Evolutionary conservation across 192 early-diverging fungal species (phyloP).

Genomic region (Dissophora ornata): DNA sequence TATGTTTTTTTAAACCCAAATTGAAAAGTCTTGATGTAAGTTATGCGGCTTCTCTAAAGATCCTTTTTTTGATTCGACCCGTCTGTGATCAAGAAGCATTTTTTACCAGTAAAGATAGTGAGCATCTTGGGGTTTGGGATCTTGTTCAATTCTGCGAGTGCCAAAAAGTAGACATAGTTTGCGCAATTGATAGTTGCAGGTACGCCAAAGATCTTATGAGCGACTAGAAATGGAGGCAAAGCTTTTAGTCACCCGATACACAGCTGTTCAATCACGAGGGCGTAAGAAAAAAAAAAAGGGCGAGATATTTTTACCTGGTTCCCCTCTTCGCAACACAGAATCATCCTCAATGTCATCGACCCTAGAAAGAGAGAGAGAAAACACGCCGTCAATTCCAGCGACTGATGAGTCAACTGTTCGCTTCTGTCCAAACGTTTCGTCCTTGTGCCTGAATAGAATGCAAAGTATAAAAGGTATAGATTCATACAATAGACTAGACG

Average conservation of each 20-base stretch:
- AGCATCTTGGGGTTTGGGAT: conserved; percentile 77
- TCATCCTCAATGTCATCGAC: conserved; percentile 98
- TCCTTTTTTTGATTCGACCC: too few relatives aligned
- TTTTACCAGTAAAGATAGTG: conserved; percentile 81
- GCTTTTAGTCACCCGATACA: too few relatives aligned
- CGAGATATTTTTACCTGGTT: conserved; percentile 64
- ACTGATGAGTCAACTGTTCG: too few relatives aligned
- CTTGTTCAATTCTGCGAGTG: conserved; percentile 77
- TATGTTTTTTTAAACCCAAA: too few relatives aligned
- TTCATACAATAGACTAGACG: conserved; percentile 89
- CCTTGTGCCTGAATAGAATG: too few relatives aligned
- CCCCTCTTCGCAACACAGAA: conserved; percentile 87
- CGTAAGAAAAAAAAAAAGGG: too few relatives aligned
- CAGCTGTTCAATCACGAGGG: background rate
- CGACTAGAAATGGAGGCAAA: conserved; percentile 61
- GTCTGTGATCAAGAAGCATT: background rate
- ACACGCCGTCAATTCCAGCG: background rate
- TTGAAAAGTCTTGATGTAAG: conserved; percentile 5
- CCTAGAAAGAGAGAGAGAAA: conserved; percentile 42
- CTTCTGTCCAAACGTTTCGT: too few relatives aligned
- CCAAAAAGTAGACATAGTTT: conserved; percentile 97
- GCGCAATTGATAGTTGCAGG: conserved; percentile 96
- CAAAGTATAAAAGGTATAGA: too few relatives aligned
- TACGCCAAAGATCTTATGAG: conserved; percentile 95
- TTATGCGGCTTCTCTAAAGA: background rate